A percentile compares a stretch with the other conserved stretches of the same genome.
Conservation (phyloP, 176 grass and related monocot genomes). For the Puccinellia tenuiflora region DNA sequence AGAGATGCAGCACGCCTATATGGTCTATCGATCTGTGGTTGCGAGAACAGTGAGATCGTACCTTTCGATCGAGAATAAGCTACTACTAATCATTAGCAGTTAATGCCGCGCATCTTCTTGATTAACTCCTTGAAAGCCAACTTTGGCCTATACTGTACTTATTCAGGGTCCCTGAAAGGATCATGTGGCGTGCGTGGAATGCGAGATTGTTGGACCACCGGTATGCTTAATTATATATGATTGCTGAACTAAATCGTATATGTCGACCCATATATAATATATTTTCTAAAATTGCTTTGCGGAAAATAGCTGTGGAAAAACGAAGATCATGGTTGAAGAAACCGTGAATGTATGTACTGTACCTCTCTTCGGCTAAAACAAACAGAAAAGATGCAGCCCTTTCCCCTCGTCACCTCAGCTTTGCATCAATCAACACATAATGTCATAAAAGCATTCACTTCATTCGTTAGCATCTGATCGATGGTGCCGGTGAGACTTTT, state of each 20-base stretch:
- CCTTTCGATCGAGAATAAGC: constrained; percentile 15
- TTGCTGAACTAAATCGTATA: background rate
- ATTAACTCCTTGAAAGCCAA: constrained; percentile 33
- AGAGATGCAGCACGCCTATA: constrained; percentile 12
- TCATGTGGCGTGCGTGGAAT: constrained; percentile 17
- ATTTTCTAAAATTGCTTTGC: background rate
- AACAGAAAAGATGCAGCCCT: background rate
- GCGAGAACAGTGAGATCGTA: constrained; percentile 26
- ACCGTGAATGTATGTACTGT: too few relatives aligned
- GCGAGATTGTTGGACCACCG: constrained; percentile 5
- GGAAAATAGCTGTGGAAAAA: background rate
- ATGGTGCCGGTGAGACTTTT: background rate
- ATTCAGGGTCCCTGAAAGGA: background rate
- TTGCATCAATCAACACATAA: background rate
- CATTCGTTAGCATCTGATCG: constrained; percentile 11
- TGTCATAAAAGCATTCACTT: too few relatives aligned
- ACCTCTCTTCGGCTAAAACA: background rate
- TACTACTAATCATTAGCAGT: constrained; percentile 44
- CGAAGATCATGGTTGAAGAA: background rate
- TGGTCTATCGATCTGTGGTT: background rate
- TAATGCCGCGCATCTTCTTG: constrained; percentile 42
- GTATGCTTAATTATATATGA: background rate
- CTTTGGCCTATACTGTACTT: constrained; percentile 21
- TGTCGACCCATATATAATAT: background rate
- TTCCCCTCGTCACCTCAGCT: background rate